Base-by-base conservation (phyloP, 1,284 basidiomycete species). In the Sparassis latifolia region DNA sequence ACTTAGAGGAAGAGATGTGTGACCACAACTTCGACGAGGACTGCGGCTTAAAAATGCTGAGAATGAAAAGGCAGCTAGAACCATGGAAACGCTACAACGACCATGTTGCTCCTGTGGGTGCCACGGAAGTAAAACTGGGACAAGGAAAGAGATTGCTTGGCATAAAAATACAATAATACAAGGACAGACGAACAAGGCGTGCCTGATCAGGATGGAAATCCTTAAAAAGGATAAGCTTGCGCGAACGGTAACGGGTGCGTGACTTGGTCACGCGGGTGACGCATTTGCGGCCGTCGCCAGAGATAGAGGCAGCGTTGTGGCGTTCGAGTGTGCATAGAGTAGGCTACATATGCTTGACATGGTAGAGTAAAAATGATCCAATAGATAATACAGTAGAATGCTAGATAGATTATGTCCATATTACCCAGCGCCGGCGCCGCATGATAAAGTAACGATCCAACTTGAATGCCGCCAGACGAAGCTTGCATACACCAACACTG, bases 391-490 rank as follows among this genome's bases (percentile, higher is more conserved):
- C 54, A 59, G 56, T 57, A 61, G 50, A 45, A 58, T 9, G 32
- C 28, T 20, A 6, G 29, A 40, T 37, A 37, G 7, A 37, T 37
- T 7, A 54, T 54, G 55, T 55, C 48, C 44, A 61, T 59, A 58
- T 58, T 47, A 40, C 20, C 50, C 52, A 51, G 60, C 58, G 60
- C 60, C 60, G 43, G 60, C 60, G 60, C 60, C 48, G 51, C n/a
- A 53, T 42, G 49, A 52, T 60, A 60, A 30, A 49, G 50, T 58
- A 57, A 31, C 49, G 20, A 3, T 30, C 47, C 50, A 52, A 37
- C 20, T 20, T 20, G 35, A 6, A 37, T 37, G 35, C 35, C 12
- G 35, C 20, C 20, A 20, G 20, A 20, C 20, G 20, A 20, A 20
- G 20, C 20, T 20, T 20, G 20, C 20, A 20, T 20, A 20, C 20